These are phyloP conservation scores for Lachnellula subtilissima DNA, from an alignment of 2,329 filamentous ascomycete genomes.

Conservation along the genomic window DNA sequence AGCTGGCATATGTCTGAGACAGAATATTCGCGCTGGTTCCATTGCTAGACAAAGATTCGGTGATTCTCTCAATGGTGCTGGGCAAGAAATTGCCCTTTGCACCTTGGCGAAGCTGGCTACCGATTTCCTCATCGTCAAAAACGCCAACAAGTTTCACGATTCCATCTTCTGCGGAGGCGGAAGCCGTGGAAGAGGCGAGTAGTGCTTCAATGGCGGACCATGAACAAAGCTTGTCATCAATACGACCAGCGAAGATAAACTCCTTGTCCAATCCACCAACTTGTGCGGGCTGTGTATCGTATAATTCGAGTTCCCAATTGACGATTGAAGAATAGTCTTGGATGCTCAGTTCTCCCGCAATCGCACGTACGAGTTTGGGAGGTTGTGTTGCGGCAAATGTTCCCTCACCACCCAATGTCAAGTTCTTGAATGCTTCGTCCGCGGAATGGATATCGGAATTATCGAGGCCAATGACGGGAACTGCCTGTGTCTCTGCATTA, in stretches of 20 bases:
- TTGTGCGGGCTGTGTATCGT: constrained; percentile 79
- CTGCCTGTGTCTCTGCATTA: constrained; percentile 89
- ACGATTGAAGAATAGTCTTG: constrained; percentile 69
- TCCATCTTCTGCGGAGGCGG: constrained; percentile 53
- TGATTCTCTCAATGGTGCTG: constrained; percentile 71
- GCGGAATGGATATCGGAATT: constrained; percentile 51
- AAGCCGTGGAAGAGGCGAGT: constrained; percentile 56
- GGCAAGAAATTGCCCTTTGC: constrained; percentile 86
- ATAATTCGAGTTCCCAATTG: constrained; percentile 97
- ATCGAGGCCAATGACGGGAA: constrained; percentile 88
- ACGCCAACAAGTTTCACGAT: constrained; percentile 86
- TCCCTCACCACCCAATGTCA: constrained; percentile 22
- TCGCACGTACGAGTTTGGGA: constrained; percentile 75
- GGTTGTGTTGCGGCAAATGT: constrained; percentile 83
- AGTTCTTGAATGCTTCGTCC: constrained; percentile 28
- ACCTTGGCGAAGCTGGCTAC: constrained; percentile 83
- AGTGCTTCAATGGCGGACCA: constrained; percentile 86
- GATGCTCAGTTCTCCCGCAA: constrained; percentile 73
- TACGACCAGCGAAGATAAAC: constrained; percentile 89
- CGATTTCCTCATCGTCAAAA: constrained; percentile 97
- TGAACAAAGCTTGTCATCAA: constrained; percentile 96
- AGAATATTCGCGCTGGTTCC: constrained; percentile 55
- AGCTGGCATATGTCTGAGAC: constrained; percentile 81
- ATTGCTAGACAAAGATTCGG: constrained; percentile 57
- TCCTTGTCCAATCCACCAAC: constrained; percentile 84